Base-by-base conservation (phyloP, 805 yeast species). In the Wickerhamiella brachini region DNA sequence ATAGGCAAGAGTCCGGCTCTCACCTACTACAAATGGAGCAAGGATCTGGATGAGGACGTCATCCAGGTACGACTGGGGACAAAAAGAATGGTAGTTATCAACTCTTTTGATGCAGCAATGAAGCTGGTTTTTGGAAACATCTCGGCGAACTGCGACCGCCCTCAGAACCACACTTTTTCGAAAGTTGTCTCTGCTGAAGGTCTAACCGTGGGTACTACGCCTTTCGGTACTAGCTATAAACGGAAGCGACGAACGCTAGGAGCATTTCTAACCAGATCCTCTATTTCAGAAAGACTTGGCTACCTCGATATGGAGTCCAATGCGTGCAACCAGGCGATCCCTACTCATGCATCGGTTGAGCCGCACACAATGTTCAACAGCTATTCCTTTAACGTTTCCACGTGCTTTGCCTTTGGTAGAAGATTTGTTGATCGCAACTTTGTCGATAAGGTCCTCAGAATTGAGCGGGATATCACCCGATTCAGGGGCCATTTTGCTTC, bases 41-140 rank as follows among this genome's bases (percentile, higher is more conserved):
- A 62, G n/a, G 52, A 53, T 13, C 71, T 73, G 54, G 58, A 37
- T 13, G 72, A 76, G 4, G 63, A 69, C 6, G 72, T 79, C 1
- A 79, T 72, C 58, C 85, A 80, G 54, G 68, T 80, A 34, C 63
- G 81, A 45, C 61, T 81, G 51, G 87, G 87, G 0, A 63, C 60
- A 7, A 67, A 63, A 41, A 63, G 70, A 18, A 73, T 79, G 0
- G 69, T 81, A 10, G 77, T 81, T 17, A 84, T 78, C 5, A 79
- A 81, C 57, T 72, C 79, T 1, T 77, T 63, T 57, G 71, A 70
- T 8, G 73, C 79, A 6, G 74, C 77, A 1, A 58, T 62, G 39
- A 66, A 65, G 18, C 61, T 81, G 2, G 79, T 82, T 81, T 59
- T 70, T 22, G 59, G 58, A 24, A 66, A 67, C 53, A 64, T 77